Base-by-base conservation (phyloP, 1,139 yeast species). In the Geotrichum histeridarum region DNA sequence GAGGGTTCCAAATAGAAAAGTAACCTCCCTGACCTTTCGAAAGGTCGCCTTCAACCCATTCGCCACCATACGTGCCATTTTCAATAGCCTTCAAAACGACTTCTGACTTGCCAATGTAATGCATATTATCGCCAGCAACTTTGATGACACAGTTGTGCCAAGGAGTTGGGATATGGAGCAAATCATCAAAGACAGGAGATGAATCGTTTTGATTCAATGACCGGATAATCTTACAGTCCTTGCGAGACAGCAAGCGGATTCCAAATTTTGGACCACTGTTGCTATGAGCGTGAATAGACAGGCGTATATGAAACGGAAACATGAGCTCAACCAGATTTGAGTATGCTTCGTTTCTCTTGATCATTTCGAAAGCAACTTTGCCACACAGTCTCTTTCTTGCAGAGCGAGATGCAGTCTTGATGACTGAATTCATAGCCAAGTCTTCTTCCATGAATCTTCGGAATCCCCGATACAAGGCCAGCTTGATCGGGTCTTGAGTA, bases 191-290 rank as follows among this genome's bases (percentile, higher is more conserved):
- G 8, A 50, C 35, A 4, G 54, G 57, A 8, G 52, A 27, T 8
- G 49, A 48, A 18, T 50, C 50, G 22, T 38, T 22, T 12, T 50
- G 38, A 11, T 48, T 27, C 36, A 55, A 33, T 8, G 38, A 27
- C 9, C 36, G 36, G 42, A 55, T 41, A 30, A 53, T 42, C n/a
- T 51, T 47, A 36, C 50, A 53, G 33, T 51, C 33, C 14, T 45
- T 32, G 17, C 36, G 27, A 15, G 53, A 48, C 22, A 55, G 50
- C 42, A 55, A 27, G 18, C 51, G 50, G 30, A 55, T 55, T 4
- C 57, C 57, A 50, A 49, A 55, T 38, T 55, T 55, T n/a, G 57
- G 57, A 8, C 57, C 57, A 38, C 54, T 52, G 48, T 55, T 55
- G 41, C 22, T 32, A 30, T 55, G 57, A 33, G 57, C 57, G 36